Evolutionary conservation across 2,329 filamentous ascomycete genomes (phyloP), one percentile per base, ranked within the genome.

Genomic region (Canariomyces notabilis): DNA sequence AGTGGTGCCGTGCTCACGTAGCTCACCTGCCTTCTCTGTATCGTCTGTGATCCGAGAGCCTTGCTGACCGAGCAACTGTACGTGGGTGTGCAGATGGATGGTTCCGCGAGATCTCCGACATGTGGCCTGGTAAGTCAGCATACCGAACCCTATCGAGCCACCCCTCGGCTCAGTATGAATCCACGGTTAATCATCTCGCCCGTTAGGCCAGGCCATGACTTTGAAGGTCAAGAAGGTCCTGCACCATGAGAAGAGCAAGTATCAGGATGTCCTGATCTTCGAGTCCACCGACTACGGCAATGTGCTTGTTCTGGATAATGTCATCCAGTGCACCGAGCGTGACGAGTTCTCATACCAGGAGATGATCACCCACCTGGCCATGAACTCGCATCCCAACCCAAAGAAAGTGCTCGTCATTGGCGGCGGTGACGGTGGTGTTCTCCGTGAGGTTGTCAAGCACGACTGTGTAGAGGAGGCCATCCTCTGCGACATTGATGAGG

Each of bases 311-410:
- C 82, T 98, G 59, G 93, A 98, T 80, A 97, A 97, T 68, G 93
- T 96, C 67, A 95, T 98, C 70, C 93, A 98, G 75, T 89, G 84
- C 80, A 97, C 93, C 59, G 93, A 98, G 82, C 85, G 91, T 57
- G 89, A 98, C 67, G 93, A 98, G 77, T 98, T 97, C 79, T 89
- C 90, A 61, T 95, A 95, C 82, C 93, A 98, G 79, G 93, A 98
- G 81, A 98, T 98, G 93, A 98, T 98, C 72, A 90, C 91, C 60
- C 89, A 98, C 74, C 80, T 98, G 59, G 93, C 89, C 72, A 89
- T 98, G 85, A 93, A 95, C 81, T 89, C 91, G 44, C 93, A 98
- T 81, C 93, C 93, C 59, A 83, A 95, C 77, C 93, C 93, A 65
- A 93, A 97, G 82, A 94, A 90, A 73, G 93, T 98, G 44, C 83